These are phyloP conservation scores for Phaeosphaeriaceae sp. DNA, from an alignment of 2,329 filamentous ascomycete species.

Conservation along the genomic window DNA sequence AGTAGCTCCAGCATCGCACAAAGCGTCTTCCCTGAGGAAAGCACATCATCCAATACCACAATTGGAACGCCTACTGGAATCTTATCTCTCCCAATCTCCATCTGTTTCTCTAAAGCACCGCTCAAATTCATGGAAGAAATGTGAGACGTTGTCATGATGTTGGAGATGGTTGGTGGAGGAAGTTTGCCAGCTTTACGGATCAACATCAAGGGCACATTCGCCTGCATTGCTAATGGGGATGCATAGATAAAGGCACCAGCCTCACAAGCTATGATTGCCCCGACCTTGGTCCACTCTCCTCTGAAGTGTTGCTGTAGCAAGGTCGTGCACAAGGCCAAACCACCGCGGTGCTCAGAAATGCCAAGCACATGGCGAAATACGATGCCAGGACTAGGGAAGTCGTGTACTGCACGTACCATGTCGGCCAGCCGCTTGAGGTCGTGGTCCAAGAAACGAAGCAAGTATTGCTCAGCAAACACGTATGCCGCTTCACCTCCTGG, in stretches of 20 bases:
- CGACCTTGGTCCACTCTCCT: constrained; percentile 58
- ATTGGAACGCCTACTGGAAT: constrained; percentile 54
- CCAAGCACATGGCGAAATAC: constrained; percentile 67
- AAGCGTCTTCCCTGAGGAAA: constrained; percentile 65
- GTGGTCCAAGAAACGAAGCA: constrained; percentile 58
- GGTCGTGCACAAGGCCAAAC: constrained; percentile 60
- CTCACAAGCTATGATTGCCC: constrained; percentile 63
- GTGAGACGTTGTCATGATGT: constrained; percentile 59
- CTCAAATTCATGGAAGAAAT: constrained; percentile 54
- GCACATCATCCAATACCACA: constrained; percentile 68
- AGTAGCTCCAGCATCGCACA: constrained; percentile 62
- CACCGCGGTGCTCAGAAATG: constrained; percentile 61
- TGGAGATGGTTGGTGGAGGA: constrained; percentile 63
- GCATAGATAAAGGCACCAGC: constrained; percentile 66
- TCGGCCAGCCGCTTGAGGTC: constrained; percentile 56
- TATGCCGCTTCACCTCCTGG: constrained; percentile 49
- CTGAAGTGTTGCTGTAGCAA: constrained; percentile 58
- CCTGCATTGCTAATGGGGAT: constrained; percentile 55
- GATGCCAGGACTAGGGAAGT: constrained; percentile 62
- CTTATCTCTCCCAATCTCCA: constrained; percentile 37
- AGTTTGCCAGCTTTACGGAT: constrained; percentile 67
- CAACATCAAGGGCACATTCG: constrained; percentile 56
- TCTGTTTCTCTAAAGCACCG: too few relatives aligned
- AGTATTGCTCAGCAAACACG: constrained; percentile 51
- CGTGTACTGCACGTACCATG: constrained; percentile 59